Percentiles rank a stretch among this genome's conserved stretches.
These are phyloP conservation scores for Boechera divaricarpa DNA, from an alignment of 345 rosid species.

Conservation along the genomic window DNA sequence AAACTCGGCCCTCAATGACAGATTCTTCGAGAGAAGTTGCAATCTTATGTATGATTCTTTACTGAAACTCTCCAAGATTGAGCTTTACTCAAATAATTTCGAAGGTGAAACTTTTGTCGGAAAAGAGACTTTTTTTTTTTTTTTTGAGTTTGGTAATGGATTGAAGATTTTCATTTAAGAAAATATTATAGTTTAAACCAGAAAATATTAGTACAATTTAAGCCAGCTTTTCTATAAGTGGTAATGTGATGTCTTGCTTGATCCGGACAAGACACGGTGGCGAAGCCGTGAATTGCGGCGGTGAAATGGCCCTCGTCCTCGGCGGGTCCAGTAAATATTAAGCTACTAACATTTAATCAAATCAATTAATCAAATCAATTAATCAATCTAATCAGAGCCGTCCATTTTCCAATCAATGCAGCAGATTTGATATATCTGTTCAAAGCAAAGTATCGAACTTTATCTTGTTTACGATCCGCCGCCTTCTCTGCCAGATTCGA, in stretches of 20 bases:
- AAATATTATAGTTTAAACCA: not conserved
- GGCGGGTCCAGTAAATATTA: conserved; percentile 10
- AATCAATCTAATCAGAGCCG: conserved; percentile 16
- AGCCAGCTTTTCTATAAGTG: conserved; percentile 8
- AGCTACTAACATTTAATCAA: not conserved
- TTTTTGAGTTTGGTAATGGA: not conserved
- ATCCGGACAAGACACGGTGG: conserved; percentile 31
- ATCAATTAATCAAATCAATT: not conserved
- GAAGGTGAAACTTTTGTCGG: not conserved
- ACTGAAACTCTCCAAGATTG: not conserved
- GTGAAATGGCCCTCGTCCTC: conserved; percentile 2
- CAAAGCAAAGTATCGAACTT: conserved; percentile 10
- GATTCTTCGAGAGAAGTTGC: not conserved
- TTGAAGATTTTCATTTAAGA: not conserved
- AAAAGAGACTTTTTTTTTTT: not conserved
- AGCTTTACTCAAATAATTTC: not conserved
- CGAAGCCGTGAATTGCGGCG: conserved; percentile 31
- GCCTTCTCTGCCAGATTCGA: conserved; percentile 14
- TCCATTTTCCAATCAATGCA: conserved; percentile 11
- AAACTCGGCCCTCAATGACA: conserved; percentile 58
- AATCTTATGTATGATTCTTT: conserved; percentile 17
- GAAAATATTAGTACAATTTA: not conserved
- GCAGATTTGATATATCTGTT: conserved; percentile 11
- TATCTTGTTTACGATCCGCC: conserved; percentile 4
- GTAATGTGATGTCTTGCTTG: conserved; percentile 7